Evolutionary conservation across 2,329 filamentous ascomycete genomes (phyloP), one percentile per base, ranked within the genome.

Genomic region (Apiospora marii): DNA sequence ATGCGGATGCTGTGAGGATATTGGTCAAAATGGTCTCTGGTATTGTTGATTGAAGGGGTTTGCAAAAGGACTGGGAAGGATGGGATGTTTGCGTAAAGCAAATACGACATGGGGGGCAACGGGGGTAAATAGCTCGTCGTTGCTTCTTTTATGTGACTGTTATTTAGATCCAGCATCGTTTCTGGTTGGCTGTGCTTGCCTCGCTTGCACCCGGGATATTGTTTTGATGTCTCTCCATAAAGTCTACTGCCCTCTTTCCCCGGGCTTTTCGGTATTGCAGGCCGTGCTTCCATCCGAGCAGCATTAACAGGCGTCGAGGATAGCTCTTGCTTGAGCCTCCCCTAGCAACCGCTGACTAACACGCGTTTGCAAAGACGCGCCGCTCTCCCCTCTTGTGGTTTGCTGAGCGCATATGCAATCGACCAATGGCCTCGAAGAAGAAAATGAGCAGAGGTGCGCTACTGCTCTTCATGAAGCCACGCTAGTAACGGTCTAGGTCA

Each of bases 271-370:
- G 22, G 24, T 7, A 4, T 61, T 34, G 53, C 27, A 64, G 58
- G 34, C 58, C 58, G 58, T 64, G 58, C 30, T n/a, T n/a, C 53
- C 53, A 61, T 61, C 53, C 53, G 53, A 61, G 53, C 53, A 61
- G 53, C 53, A 61, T 41, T 24, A 41, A 37, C 34, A n/a, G 58
- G 34, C 58, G 58, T 37, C 14, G 34, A 34, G 58, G 19, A 34
- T 61, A 61, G 53, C 53, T 19, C 27, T 10, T 34, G 53, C 51
- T 61, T 22, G 27, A 34, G 53, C 53, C 34, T 14, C 7, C 34
- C 70, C 70, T 68, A 48, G 72, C 72, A 73, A 72, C 72, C 41
- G 67, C 67, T 72, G 70, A 73, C 70, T 70, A 72, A 73, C 70
- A 73, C 68, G 67, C 70, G 68, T 68, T 61, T 27, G 44, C 58